Evolutionary conservation across 495 filamentous ascomycete genomes (phyloP), one percentile per base, ranked within the genome.

Genomic region (Podospora pseudocomata): DNA sequence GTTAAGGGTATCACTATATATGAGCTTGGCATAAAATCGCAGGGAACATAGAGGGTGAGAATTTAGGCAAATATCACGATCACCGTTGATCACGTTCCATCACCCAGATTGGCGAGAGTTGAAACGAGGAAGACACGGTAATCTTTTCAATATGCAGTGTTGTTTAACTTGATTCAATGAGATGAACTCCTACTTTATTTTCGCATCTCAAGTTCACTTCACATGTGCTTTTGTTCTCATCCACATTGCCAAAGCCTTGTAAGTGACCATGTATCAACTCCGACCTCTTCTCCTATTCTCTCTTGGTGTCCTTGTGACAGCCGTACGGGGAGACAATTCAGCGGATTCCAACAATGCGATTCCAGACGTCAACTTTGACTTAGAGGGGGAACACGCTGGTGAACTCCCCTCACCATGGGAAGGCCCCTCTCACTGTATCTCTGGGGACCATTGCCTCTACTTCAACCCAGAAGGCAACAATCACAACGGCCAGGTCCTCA

Each of bases 371-470:
- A 58, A 58, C 55, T 26, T 58, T 58, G 61, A 28, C 16, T 27
- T 62, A 9, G 60, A 62, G 13, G 61, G 34, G 5, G 27, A 55
- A 9, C 64, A 70, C 26, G 16, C 23, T 2, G 39, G 39, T 13
- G 39, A 49, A 16, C 54, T 69, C 13, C 67, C 67, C 11, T 7
- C 58, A 0, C 34, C 55, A 23, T 82, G 81, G 81, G 30, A 73
- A 13, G 79, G 78, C 0, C 79, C 80, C 6, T 67, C 72, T 18
- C 62, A 79, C 49, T 82, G 81, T 60, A 64, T 77, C 39, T 49
- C 39, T n/a, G 72, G 72, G 20, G 72, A 75, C 2, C 77, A 76
- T 56, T 82, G 81, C 63, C 65, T 80, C 9, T 83, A 71, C 62
- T 70, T 68, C 58, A 79, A 78, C 64, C 65, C 32, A 7, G 20